phyloP scores from a whole-genome alignment of 306 rosid species.

The Urtica urens region DNA sequence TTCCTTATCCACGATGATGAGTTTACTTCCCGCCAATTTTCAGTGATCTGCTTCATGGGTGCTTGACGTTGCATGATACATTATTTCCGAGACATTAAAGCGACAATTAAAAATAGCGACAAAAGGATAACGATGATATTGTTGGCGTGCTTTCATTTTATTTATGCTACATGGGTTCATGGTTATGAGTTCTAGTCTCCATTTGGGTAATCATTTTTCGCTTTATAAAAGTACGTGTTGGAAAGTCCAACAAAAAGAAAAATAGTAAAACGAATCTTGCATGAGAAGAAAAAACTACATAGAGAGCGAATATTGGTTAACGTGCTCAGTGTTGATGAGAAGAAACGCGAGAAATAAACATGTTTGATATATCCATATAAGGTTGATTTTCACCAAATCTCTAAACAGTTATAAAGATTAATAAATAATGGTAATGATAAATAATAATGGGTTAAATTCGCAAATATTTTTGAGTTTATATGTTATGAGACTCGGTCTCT shows the following conservation, averaged over 20 bases:
- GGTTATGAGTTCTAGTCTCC: not conserved
- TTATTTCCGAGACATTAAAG: conserved; percentile 1
- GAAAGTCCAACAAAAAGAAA: conserved; percentile 8
- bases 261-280: no score
- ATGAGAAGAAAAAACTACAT: conserved; percentile 13
- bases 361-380: no score
- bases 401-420: no score
- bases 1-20: not conserved
- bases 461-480: no score
- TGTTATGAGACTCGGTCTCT: no score
- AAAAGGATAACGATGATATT: conserved; percentile 1
- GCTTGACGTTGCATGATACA: no score
- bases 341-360: no score
- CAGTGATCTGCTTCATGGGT: no score
- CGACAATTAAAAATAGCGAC: not conserved
- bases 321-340: not conserved
- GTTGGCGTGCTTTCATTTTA: conserved; percentile 5
- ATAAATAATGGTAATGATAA: no score
- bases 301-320: not conserved
- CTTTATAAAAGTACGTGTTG: not conserved
- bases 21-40: conserved; percentile 19
- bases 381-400: no score
- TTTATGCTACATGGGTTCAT: conserved; percentile 5
- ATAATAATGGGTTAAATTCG: no score
- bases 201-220: conserved; percentile 5